phyloP scores from a whole-genome alignment of 371 early-diverging fungal genomes.

The Mucor mucedo region DNA sequence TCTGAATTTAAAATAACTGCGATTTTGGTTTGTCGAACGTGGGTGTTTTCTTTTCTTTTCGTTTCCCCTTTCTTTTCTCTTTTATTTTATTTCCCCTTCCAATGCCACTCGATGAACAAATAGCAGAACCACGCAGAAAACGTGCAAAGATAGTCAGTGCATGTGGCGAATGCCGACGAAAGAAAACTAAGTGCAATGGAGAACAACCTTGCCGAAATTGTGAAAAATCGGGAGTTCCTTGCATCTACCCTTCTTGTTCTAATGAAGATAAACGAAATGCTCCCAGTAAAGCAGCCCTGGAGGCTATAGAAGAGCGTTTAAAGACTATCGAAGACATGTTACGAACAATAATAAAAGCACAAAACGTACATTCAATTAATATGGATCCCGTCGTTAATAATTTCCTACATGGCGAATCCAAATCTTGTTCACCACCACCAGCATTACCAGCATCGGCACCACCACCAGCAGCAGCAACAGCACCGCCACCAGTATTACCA shows the following conservation, averaged over 20 bases:
- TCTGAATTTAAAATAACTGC: background rate
- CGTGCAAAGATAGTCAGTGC: constrained; percentile 71
- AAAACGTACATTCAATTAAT: constrained; percentile 14
- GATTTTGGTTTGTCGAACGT: background rate
- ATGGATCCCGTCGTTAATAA: constrained; percentile 29
- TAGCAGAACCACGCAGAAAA: constrained; percentile 49
- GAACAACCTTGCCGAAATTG: constrained; percentile 68
- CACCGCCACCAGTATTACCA: constrained; percentile 22
- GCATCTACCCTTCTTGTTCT: constrained; percentile 52
- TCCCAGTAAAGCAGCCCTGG: constrained; percentile 51
- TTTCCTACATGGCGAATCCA: constrained; percentile 30
- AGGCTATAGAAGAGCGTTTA: constrained; percentile 53
- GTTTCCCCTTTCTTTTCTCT: constrained; percentile 5
- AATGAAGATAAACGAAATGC: constrained; percentile 47
- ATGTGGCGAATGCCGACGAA: constrained; percentile 63
- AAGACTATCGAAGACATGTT: constrained; percentile 57
- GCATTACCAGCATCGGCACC: constrained; percentile 10
- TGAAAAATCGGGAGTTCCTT: constrained; percentile 54
- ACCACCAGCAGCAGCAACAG: constrained; percentile 13
- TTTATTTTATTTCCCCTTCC: constrained; percentile 12
- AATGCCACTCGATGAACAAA: constrained; percentile 24
- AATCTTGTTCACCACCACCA: constrained; percentile 28
- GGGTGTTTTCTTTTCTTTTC: background rate
- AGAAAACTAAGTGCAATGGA: constrained; percentile 69
- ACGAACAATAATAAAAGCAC: constrained; percentile 33